Percentiles rank a stretch among this genome's conserved stretches.
Conservation (phyloP, 768 basidiomycete genomes). For the Boletus pseudopeckii region DNA sequence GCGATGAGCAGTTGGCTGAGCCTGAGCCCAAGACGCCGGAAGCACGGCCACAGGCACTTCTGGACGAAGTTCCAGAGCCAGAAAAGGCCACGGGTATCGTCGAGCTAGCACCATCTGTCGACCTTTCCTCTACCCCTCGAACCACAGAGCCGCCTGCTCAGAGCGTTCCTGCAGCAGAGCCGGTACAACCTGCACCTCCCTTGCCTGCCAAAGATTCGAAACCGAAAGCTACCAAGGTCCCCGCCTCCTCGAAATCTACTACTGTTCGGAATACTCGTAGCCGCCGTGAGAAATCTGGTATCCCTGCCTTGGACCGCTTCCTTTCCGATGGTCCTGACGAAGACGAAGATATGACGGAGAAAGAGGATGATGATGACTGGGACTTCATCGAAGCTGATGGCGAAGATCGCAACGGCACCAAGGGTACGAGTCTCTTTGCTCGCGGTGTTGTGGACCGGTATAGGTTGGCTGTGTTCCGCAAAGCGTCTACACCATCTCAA, state of each 20-base stretch:
- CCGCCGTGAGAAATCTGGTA: constrained; percentile 79
- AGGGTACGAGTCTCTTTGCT: constrained; percentile 79
- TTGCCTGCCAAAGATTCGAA: constrained; percentile 33
- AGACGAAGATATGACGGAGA: constrained; percentile 40
- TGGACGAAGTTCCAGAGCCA: constrained; percentile 20
- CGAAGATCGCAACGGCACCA: constrained; percentile 80
- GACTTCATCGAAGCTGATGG: constrained; percentile 82
- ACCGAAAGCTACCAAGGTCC: constrained; percentile 23
- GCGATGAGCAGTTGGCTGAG: constrained; percentile 40
- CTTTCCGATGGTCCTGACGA: constrained; percentile 52
- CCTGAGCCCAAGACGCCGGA: constrained; percentile 76
- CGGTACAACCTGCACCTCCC: constrained; percentile 25
- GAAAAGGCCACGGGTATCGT: constrained; percentile 11
- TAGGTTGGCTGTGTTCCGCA: constrained; percentile 79
- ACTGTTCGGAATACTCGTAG: constrained; percentile 33
- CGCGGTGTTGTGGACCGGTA: constrained; percentile 92
- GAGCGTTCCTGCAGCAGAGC: constrained; percentile 1
- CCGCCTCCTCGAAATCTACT: constrained; percentile 14
- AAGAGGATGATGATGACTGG: constrained; percentile 80
- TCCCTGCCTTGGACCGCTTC: constrained; percentile 74
- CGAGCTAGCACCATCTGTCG: constrained; percentile 15
- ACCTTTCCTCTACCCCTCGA: constrained; percentile 15
- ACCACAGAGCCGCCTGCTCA: constrained; percentile 9
- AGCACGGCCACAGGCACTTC: constrained; percentile 45
- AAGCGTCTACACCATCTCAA: constrained; percentile 63